These are phyloP conservation scores for Cucurbita pepo DNA, from an alignment of 306 rosid genomes.

Conservation along the genomic window DNA sequence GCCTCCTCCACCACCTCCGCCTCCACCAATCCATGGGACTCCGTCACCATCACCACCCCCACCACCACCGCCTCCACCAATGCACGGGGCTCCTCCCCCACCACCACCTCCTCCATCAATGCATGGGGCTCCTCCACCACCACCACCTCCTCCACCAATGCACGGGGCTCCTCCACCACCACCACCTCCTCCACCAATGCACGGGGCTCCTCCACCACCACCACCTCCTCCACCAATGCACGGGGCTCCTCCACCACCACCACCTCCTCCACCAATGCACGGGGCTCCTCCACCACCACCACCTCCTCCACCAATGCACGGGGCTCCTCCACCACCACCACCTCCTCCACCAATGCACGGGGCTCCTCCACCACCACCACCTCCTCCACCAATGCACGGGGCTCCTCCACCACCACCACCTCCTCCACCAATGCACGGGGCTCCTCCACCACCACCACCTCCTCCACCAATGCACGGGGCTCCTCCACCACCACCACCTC, in stretches of 20 bases:
- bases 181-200: constrained; percentile 32
- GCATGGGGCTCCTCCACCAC: constrained; percentile 7
- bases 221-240: neutral
- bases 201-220: neutral
- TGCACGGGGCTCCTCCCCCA: neutral
- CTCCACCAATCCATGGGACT: neutral
- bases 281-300: constrained; percentile 4
- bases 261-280: neutral
- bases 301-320: constrained; percentile 15
- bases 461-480: neutral
- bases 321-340: neutral
- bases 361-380: neutral
- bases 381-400: neutral
- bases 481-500: constrained; percentile 21
- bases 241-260: neutral
- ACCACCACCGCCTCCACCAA: neutral
- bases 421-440: neutral
- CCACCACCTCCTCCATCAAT: neutral
- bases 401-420: neutral
- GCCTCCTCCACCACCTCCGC: constrained; percentile 1
- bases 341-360: constrained; percentile 5
- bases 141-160: constrained; percentile 22
- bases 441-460: neutral
- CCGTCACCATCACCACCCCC: neutral
- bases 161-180: constrained; percentile 14